Percentiles rank a stretch among this genome's conserved stretches.
Conservation (phyloP, 306 rosid genomes). For the Vigna reflexopilosa region DNA sequence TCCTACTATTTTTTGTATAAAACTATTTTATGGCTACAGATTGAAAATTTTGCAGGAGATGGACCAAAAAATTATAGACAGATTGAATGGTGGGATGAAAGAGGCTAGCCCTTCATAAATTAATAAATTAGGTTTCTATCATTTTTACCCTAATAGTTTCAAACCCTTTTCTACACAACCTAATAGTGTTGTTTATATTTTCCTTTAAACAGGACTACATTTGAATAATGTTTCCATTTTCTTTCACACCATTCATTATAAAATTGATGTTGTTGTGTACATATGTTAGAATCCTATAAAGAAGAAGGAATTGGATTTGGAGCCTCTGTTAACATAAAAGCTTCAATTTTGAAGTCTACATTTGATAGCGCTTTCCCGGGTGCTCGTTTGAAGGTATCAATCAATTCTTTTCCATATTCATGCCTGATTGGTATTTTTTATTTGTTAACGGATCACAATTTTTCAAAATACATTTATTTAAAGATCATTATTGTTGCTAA, state of each 20-base stretch:
- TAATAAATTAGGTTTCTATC: too few relatives aligned
- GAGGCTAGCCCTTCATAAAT: too few relatives aligned
- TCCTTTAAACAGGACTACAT: conserved; percentile 20
- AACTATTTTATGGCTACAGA: too few relatives aligned
- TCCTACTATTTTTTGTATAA: too few relatives aligned
- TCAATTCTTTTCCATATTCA: conserved; percentile 32
- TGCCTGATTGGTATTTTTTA: conserved; percentile 31
- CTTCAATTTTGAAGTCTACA: conserved; percentile 71
- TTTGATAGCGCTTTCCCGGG: conserved; percentile 89
- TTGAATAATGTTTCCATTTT: conserved; percentile 35
- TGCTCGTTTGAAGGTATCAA: conserved; percentile 75
- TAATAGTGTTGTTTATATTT: conserved; percentile 21
- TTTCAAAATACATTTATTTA: neutral
- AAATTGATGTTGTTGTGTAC: conserved; percentile 50
- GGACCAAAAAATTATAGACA: too few relatives aligned
- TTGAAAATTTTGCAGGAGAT: too few relatives aligned
- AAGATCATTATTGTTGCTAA: conserved; percentile 1
- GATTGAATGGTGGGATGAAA: too few relatives aligned
- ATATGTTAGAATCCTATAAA: conserved; percentile 72
- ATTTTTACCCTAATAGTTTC: too few relatives aligned
- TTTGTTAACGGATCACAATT: neutral
- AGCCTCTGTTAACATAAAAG: conserved; percentile 71
- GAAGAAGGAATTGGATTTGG: conserved; percentile 95
- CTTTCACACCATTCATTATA: conserved; percentile 41
- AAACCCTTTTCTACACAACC: too few relatives aligned